Conservation (phyloP, 371 early-diverging fungal species). For the Sporodiniella umbellata region DNA sequence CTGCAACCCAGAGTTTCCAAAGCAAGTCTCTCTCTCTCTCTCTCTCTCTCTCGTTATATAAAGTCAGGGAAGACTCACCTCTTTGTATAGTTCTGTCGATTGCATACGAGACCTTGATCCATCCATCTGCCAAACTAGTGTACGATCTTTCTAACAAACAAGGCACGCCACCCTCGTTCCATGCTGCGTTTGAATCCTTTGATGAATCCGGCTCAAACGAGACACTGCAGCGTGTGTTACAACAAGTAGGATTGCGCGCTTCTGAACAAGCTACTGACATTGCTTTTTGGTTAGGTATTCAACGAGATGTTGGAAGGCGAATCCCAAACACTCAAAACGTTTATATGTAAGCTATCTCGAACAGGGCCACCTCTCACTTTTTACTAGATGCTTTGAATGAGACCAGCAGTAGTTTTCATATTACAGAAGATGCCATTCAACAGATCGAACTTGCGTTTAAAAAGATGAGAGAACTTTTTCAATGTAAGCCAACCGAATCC, state of each 20-base stretch:
- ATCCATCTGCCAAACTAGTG: slow-evolving; percentile 49
- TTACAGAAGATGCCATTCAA: slow-evolving; percentile 60
- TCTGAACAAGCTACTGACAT: neutral
- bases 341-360: slow-evolving; percentile 50
- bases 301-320: slow-evolving; percentile 69
- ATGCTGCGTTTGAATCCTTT: slow-evolving; percentile 20
- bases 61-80: neutral
- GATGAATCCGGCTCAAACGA: slow-evolving; percentile 39
- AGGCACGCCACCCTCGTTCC: slow-evolving; percentile 29
- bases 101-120: slow-evolving; percentile 58
- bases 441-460: slow-evolving; percentile 59
- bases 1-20: slow-evolving; percentile 38
- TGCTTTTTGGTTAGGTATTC: slow-evolving; percentile 46
- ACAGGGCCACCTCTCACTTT: neutral
- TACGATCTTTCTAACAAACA: slow-evolving; percentile 53
- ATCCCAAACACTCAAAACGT: slow-evolving; percentile 60
- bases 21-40: slow-evolving; percentile 9
- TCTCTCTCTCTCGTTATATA: neutral
- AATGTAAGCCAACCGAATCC: slow-evolving; percentile 37
- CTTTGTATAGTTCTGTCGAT: slow-evolving; percentile 41
- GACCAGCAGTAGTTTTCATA: slow-evolving; percentile 52
- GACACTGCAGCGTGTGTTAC: slow-evolving; percentile 54
- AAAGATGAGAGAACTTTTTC: slow-evolving; percentile 53
- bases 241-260: slow-evolving; percentile 40
- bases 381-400: slow-evolving; percentile 45